Base-by-base conservation (phyloP, 805 yeast species). In the Crinitomyces ghanaensis region DNA sequence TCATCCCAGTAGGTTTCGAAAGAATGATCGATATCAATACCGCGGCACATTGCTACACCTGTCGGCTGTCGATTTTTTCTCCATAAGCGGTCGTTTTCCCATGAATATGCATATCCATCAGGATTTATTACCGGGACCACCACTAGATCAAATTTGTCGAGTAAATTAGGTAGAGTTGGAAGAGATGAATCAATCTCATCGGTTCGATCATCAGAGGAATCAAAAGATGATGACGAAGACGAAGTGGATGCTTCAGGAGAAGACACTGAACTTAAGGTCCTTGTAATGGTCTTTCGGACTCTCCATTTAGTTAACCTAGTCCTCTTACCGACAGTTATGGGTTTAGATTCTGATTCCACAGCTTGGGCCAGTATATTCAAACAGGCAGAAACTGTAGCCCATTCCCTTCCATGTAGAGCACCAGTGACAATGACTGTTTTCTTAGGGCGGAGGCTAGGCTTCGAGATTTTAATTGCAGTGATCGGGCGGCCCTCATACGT, bases 331-430 rank as follows among this genome's bases (percentile, higher is more conserved):
- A n/a, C n/a, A n/a, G n/a, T n/a, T n/a, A n/a, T n/a, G n/a, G n/a
- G n/a, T n/a, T n/a, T n/a, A n/a, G n/a, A n/a, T n/a, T n/a, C n/a
- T n/a, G n/a, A n/a, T n/a, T n/a, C n/a, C 30, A 73, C 47, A 38
- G 82, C 40, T 51, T 63, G 54, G 48, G 62, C 62, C 14, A 75
- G 46, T 2, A 68, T 54, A 53, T 68, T 81, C 39, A 82, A 68
- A 1, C 73, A 76, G 0, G 88, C 65, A 2, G 85, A 70, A 2
- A 76, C 72, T 23, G 85, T 70, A 18, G 83, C 66, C 95, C 95
- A 85, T 53, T 85, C 96, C 33, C 96, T 65, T 0, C 94, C 91
- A 57, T 85, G 95, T 2, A 79, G 66, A 2, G 94, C 95, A 24
- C 86, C 86, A 1, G 88, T 74, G 5, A 85, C 65, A 3, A 83